A percentile compares a stretch with the other conserved stretches of the same genome.
phyloP scores from a whole-genome alignment of 495 filamentous ascomycete species.

The Corynascus novoguineensis region DNA sequence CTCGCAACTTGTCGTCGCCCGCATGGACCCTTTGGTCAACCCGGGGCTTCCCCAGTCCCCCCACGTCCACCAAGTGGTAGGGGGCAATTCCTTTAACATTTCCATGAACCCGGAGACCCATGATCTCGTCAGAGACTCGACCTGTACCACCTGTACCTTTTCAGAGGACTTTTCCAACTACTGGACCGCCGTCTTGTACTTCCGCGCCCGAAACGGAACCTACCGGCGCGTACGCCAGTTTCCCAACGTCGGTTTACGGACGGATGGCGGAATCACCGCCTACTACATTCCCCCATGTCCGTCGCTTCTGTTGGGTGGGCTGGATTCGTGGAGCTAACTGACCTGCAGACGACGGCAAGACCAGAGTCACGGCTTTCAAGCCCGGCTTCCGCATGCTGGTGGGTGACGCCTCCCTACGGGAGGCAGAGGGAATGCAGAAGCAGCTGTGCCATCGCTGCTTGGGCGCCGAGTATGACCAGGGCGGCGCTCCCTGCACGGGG shows the following conservation, averaged over 20 bases:
- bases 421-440: slow-evolving; percentile 30
- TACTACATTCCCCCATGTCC: slow-evolving; percentile 41
- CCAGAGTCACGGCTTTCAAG: slow-evolving; percentile 35
- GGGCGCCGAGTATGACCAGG: slow-evolving; percentile 38
- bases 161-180: slow-evolving; percentile 38
- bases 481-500: slow-evolving; percentile 49
- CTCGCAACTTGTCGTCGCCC: slow-evolving; percentile 40
- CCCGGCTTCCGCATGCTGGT: slow-evolving; percentile 44
- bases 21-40: slow-evolving; percentile 42
- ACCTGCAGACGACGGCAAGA: slow-evolving; percentile 35
- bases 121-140: slow-evolving; percentile 23
- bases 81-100: slow-evolving; percentile 31
- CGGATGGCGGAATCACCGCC: slow-evolving; percentile 35
- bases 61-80: slow-evolving; percentile 38
- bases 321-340: too few species aligned
- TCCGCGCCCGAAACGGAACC: slow-evolving; percentile 40
- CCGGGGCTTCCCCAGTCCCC: slow-evolving; percentile 34
- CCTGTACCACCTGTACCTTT: slow-evolving; percentile 31
- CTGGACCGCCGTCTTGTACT: slow-evolving; percentile 42
- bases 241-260: slow-evolving; percentile 28
- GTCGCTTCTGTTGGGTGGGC: too few species aligned
- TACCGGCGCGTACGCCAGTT: slow-evolving; percentile 43
- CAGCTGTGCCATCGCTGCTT: slow-evolving; percentile 45
- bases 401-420: slow-evolving; percentile 34
- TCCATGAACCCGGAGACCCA: slow-evolving; percentile 24